Conservation (phyloP, 257 asterid species). For the Mentha longifolia region DNA sequence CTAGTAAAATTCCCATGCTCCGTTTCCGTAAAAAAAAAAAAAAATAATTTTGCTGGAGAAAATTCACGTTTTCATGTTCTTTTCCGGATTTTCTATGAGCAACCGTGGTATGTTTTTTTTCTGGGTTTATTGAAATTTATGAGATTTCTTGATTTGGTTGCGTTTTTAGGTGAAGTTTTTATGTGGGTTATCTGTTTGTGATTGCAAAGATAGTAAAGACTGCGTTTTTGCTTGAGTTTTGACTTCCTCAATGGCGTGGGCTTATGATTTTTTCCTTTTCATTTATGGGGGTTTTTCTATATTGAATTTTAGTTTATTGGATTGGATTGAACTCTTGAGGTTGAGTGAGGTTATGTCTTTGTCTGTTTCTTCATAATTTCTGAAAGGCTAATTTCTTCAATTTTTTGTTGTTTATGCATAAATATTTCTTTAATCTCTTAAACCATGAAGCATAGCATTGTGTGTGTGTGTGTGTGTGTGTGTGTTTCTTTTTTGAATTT, state of each 20-base stretch:
- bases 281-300: not conserved
- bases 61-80: slow-evolving; percentile 13
- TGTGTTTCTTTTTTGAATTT: too few relatives aligned
- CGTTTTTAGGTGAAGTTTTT: not conserved
- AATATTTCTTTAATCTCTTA: not conserved
- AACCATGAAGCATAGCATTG: not conserved
- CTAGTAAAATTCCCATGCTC: not conserved
- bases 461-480: not conserved
- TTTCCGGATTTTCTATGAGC: not conserved
- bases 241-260: slow-evolving; percentile 4
- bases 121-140: not conserved
- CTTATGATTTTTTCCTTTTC: not conserved
- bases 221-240: not conserved
- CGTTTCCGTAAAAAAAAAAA: slow-evolving; percentile 1
- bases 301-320: not conserved
- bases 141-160: not conserved
- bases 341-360: slow-evolving; percentile 7
- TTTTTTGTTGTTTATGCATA: not conserved
- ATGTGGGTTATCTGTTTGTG: not conserved
- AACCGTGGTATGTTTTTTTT: not conserved
- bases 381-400: slow-evolving; percentile 6
- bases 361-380: slow-evolving; percentile 24
- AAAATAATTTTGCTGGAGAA: slow-evolving; percentile 15
- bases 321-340: not conserved
- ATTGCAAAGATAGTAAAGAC: not conserved